A percentile compares a stretch with the other conserved stretches of the same genome.
Evolutionary conservation across 2,329 filamentous ascomycete species (phyloP).

Genomic region (Penicillium sp.): DNA sequence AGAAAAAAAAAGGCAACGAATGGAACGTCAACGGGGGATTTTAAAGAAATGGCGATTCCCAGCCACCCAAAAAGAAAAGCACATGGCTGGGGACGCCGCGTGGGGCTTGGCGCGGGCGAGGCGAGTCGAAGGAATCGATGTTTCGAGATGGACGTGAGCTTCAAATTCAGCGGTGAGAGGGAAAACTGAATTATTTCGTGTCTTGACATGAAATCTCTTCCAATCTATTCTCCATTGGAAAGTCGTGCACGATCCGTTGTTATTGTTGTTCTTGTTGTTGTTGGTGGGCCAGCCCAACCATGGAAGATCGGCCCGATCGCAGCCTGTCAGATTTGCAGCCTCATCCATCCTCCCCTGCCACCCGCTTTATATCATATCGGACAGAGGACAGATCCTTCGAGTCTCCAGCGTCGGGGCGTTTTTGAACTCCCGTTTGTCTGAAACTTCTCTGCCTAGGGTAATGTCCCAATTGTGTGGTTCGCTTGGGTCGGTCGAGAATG

Average conservation of each 20-base stretch:
- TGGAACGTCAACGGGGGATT: constrained; percentile 19
- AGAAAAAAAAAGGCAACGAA: constrained; percentile 7
- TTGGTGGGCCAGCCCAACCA: too few relatives aligned
- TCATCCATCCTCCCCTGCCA: not conserved
- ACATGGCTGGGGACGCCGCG: constrained; percentile 22
- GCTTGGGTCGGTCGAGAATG: too few relatives aligned
- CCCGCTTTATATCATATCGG: not conserved
- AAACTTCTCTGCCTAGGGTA: too few relatives aligned
- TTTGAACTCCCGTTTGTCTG: too few relatives aligned
- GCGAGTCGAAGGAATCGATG: not conserved
- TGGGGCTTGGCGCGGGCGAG: not conserved
- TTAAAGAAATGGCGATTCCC: constrained; percentile 20
- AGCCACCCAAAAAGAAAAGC: constrained; percentile 19
- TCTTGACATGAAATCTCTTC: too few relatives aligned
- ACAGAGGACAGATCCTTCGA: too few relatives aligned
- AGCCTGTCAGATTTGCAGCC: not conserved
- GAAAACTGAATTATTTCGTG: not conserved
- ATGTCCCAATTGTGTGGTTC: too few relatives aligned
- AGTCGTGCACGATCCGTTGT: too few relatives aligned
- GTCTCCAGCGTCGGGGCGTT: not conserved
- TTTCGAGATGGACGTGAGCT: not conserved
- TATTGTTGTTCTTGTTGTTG: too few relatives aligned
- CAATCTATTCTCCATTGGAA: too few relatives aligned
- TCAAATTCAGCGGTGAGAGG: not conserved
- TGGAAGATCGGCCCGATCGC: not conserved